These are phyloP conservation scores for Paraconiothyrium sp. DNA, from an alignment of 2,329 filamentous ascomycete genomes.

Conservation along the genomic window DNA sequence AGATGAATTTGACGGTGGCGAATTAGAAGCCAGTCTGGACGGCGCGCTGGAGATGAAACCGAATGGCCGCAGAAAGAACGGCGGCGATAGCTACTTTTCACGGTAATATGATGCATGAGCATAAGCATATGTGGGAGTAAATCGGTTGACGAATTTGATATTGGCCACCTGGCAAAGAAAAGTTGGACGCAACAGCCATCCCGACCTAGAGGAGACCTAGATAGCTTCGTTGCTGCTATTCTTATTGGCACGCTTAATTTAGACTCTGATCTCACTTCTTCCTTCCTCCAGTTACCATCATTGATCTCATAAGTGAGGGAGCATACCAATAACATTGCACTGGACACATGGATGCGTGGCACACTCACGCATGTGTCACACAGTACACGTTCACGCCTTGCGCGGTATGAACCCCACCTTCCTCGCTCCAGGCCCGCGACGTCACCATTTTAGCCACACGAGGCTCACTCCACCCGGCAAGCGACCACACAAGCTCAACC, in stretches of 20 bases:
- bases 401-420: conserved; percentile 1
- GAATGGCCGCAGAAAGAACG: conserved; percentile 32
- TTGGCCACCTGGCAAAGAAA: not conserved
- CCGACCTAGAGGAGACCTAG: conserved; percentile 12
- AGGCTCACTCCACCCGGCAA: not conserved
- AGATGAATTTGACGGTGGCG: conserved; percentile 64
- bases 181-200: not conserved
- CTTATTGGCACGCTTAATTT: not conserved
- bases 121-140: not conserved
- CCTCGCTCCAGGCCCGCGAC: conserved; percentile 1
- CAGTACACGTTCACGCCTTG: not conserved
- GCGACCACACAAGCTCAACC: conserved; percentile 12
- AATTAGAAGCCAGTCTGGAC: conserved; percentile 69
- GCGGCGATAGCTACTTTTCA: conserved; percentile 41
- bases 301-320: no score
- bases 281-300: not conserved
- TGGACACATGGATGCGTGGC: no score
- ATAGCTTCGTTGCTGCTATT: conserved; percentile 4
- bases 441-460: conserved; percentile 11
- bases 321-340: no score
- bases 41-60: conserved; percentile 34
- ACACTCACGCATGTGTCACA: not conserved
- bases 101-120: conserved; percentile 28
- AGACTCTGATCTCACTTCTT: not conserved
- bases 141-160: not conserved